A percentile compares a stretch with the other conserved stretches of the same genome.
Conservation (phyloP, 75 land plant genomes). For the Gnetum montanum region DNA sequence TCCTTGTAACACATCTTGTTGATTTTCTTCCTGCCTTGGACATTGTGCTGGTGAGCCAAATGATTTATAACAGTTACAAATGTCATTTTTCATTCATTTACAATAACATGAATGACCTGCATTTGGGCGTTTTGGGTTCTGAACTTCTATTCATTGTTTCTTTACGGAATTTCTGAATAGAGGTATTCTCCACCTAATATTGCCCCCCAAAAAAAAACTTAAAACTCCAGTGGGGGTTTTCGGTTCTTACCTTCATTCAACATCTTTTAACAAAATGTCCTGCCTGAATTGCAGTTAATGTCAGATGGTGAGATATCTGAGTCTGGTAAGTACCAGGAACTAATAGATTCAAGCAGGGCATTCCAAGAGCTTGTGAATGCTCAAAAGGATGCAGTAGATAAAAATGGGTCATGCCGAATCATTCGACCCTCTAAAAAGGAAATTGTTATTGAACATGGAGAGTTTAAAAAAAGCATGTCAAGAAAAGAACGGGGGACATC, state of each 20-base stretch:
- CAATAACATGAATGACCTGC: not conserved
- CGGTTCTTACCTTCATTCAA: too few species aligned
- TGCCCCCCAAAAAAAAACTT: too few species aligned
- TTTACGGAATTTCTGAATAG: not conserved
- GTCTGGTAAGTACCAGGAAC: constrained; percentile 48
- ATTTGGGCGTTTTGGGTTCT: not conserved
- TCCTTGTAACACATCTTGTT: constrained; percentile 87
- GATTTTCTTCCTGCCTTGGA: constrained; percentile 77
- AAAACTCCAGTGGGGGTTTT: too few species aligned
- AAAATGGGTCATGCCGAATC: constrained; percentile 2
- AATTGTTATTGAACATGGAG: not conserved
- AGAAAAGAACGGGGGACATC: not conserved
- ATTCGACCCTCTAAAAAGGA: constrained; percentile 1
- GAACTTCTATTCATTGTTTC: not conserved
- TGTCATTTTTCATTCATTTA: not conserved
- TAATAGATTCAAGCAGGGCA: constrained; percentile 41
- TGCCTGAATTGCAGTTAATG: constrained; percentile 77
- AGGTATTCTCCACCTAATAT: too few species aligned
- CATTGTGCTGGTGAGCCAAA: constrained; percentile 51
- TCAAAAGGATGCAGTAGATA: constrained; percentile 60
- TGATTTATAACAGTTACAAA: not conserved
- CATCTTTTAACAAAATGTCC: too few species aligned
- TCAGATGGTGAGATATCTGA: constrained; percentile 56
- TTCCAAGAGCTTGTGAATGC: constrained; percentile 75
- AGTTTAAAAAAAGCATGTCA: not conserved